Conservation (phyloP, 2,329 filamentous ascomycete genomes). For the Nemania bipapillata region DNA sequence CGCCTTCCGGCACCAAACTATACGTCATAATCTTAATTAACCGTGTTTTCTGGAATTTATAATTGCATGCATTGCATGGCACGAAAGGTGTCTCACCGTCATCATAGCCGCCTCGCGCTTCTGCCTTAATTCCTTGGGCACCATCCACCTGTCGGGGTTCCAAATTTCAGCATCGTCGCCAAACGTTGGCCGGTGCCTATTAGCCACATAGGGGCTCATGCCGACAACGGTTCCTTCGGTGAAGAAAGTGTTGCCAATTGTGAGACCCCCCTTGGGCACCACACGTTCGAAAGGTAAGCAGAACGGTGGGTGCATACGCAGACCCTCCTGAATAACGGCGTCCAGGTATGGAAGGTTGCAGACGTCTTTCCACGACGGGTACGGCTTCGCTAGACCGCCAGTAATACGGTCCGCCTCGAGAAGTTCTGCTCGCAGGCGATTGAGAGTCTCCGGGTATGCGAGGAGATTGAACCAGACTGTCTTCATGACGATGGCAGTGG, state of each 20-base stretch:
- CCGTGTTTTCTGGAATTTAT: too few relatives aligned
- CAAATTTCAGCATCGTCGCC: slow-evolving; percentile 54
- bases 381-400: slow-evolving; percentile 43
- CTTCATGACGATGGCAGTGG: slow-evolving; percentile 43
- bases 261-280: slow-evolving; percentile 55
- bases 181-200: slow-evolving; percentile 56
- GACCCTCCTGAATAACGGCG: slow-evolving; percentile 60
- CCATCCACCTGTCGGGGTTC: slow-evolving; percentile 41
- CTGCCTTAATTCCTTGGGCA: too few relatives aligned
- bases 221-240: slow-evolving; percentile 53
- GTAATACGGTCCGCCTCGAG: slow-evolving; percentile 28
- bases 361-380: slow-evolving; percentile 47
- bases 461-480: slow-evolving; percentile 48
- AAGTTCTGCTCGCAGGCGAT: slow-evolving; percentile 48
- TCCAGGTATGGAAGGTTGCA: slow-evolving; percentile 57
- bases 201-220: slow-evolving; percentile 57
- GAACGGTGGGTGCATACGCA: slow-evolving; percentile 59
- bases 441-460: slow-evolving; percentile 41
- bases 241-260: slow-evolving; percentile 44
- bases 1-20: slow-evolving; percentile 53
- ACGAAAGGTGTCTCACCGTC: slow-evolving; percentile 26
- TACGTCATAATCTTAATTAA: too few relatives aligned
- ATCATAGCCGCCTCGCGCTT: too few relatives aligned
- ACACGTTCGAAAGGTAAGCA: slow-evolving; percentile 58
- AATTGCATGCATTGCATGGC: too few relatives aligned